Evolutionary conservation across 192 early-diverging fungal species (phyloP), one percentile per base, ranked within the genome.

Genomic region (Funneliformis mosseae): DNA sequence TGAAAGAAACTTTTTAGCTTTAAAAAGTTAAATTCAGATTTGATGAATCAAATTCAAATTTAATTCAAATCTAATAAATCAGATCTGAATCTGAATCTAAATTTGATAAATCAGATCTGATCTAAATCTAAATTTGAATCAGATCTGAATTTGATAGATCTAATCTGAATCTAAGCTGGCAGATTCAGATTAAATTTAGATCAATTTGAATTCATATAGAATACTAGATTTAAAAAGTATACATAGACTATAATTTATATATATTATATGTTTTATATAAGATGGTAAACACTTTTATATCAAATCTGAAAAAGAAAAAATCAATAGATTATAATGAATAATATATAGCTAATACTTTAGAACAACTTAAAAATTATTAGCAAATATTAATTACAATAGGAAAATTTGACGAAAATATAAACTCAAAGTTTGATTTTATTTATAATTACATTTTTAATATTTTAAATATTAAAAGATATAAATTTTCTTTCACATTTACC

Each of bases 371-470:
- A 61, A 61, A 61, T 62, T 1, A 46, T 62, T 62, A n/a, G 2
- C 5, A 62, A 62, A 62, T 62, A 9, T 27, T 62, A 62, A 62
- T 62, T 62, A 62, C 6, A 25, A n/a, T 62, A 62, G 61, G 5
- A 62, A 62, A 23, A 25, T 23, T 2, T 23, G 18, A 25, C 5
- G 1, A 62, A 62, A 62, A 62, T 23, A 23, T n/a, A 62, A 62
- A 8, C 25, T 62, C 2, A 62, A 23, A 23, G 23, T 62, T 62
- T 62, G 23, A 62, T 62, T 62, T 62, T 62, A 62, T 62, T n/a
- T 62, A 62, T n/a, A 62, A 62, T 62, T 62, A 9, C n/a, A n/a
- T n/a, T n/a, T n/a, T n/a, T n/a, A 62, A 62, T 62, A 62, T 23
- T 62, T 62, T 12, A 27, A 6, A 62, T 25, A 62, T 62, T 62